Percentiles rank a stretch among this genome's conserved stretches.
Evolutionary conservation across 768 basidiomycete species (phyloP).

Genomic region (Tricholoma matsutake): DNA sequence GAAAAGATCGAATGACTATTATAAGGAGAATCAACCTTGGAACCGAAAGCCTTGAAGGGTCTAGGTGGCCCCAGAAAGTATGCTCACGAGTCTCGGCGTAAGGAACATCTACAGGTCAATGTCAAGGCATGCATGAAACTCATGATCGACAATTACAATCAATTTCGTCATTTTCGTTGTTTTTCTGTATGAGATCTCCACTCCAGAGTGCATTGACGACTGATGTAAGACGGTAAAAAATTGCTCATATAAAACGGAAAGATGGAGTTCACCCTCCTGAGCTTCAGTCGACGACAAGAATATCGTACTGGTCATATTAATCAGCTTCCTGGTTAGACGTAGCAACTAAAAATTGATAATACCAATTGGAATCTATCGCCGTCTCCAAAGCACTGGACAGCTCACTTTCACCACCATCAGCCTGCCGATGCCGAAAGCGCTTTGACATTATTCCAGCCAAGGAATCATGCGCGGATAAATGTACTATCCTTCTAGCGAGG

Average conservation of each 20-base stretch:
- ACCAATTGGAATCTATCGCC: conserved; percentile 94
- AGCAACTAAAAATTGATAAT: conserved; percentile 3
- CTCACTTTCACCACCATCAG: conserved; percentile 75
- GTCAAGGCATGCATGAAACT: neutral
- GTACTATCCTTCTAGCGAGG: conserved; percentile 76
- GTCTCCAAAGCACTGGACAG: conserved; percentile 78
- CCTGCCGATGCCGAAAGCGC: conserved; percentile 66
- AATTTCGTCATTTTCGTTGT: conserved; percentile 71
- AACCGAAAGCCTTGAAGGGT: conserved; percentile 76
- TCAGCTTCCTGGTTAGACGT: neutral
- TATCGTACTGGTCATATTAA: conserved; percentile 49
- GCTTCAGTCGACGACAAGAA: conserved; percentile 86
- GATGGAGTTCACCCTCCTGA: conserved; percentile 58
- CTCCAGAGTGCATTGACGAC: conserved; percentile 83
- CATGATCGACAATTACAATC: conserved; percentile 53
- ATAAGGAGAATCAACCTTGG: conserved; percentile 49
- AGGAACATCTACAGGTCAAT: conserved; percentile 52
- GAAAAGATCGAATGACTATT: neutral
- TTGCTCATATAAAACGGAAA: neutral
- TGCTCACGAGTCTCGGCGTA: conserved; percentile 53
- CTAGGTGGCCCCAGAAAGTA: conserved; percentile 67
- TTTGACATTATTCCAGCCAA: conserved; percentile 73
- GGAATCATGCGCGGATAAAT: conserved; percentile 59
- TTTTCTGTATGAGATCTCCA: conserved; percentile 77
- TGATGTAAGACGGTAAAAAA: conserved; percentile 23